Base-by-base conservation (phyloP, 2,329 filamentous ascomycete species). In the Tothia fuscella region DNA sequence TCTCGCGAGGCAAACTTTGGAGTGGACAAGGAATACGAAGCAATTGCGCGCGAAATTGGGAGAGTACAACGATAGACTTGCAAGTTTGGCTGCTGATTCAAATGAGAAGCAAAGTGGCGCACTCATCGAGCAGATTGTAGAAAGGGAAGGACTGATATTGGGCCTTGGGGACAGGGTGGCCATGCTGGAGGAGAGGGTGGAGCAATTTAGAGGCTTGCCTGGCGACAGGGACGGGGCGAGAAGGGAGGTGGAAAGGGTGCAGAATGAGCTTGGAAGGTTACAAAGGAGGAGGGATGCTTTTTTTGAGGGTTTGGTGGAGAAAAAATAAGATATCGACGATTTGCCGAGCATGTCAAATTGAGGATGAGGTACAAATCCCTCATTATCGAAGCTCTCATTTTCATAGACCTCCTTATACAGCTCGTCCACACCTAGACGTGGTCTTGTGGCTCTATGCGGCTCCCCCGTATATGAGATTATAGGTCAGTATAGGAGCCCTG, bases 271-370 rank as follows among this genome's bases (percentile, higher is more conserved):
- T 34, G 67, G 71, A 29, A 61, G 63, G 7, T 61, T 85, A 39
- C 78, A 71, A 21, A 67, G 68, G 48, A 68, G 70, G 50, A 72
- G 87, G 41, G 85, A 94, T 56, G 69, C 64, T 22, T 67, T 85
- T 42, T 93, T 93, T 55, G 85, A 89, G 55, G 72, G 70, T 2
- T 56, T 91, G 35, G 76, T 85, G 2, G 75, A 78, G 32, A 40
- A 40, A 12, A 25, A 34, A 31, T 40, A 19, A 40, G n/a, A 22
- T 21, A 35, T 29, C n/a, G n/a, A n/a, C n/a, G n/a, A n/a, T n/a
- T n/a, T n/a, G n/a, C n/a, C n/a, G n/a, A n/a, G n/a, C n/a, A n/a
- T n/a, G n/a, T n/a, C n/a, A n/a, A n/a, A n/a, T n/a, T n/a, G n/a
- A n/a, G n/a, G n/a, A n/a, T n/a, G n/a, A n/a, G n/a, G n/a, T n/a